Evolutionary conservation across 352 stramenopile species (phyloP).

Genomic region (Phytopythium vexans): DNA sequence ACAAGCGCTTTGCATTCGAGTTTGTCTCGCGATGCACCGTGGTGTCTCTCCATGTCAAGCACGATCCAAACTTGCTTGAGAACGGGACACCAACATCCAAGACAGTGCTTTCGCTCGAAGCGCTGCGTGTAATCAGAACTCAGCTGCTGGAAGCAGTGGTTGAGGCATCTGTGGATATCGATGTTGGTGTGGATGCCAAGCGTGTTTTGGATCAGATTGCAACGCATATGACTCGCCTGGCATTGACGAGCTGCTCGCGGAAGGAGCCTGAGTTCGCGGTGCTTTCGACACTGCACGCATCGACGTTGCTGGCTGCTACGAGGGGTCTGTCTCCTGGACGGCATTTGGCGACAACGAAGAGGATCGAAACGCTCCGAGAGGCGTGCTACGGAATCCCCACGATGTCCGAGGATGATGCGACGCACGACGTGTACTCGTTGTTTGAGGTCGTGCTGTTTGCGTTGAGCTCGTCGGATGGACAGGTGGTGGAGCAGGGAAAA

Average conservation of each 20-base stretch:
- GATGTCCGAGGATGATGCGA: constrained; percentile 45
- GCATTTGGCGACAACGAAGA: constrained; percentile 73
- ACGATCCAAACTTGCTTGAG: constrained; percentile 2
- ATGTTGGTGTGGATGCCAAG: constrained; percentile 57
- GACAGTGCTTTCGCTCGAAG: constrained; percentile 46
- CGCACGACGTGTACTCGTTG: constrained; percentile 67
- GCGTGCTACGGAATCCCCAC: constrained; percentile 66
- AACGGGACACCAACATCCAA: constrained; percentile 6
- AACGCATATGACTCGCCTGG: constrained; percentile 48
- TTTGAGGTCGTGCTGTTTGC: constrained; percentile 57
- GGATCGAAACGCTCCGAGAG: constrained; percentile 75
- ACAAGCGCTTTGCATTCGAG: constrained; percentile 74
- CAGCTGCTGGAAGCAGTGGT: constrained; percentile 64
- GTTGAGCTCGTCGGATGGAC: constrained; percentile 57
- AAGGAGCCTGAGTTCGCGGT: constrained; percentile 62
- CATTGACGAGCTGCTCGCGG: constrained; percentile 47
- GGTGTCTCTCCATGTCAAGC: constrained; percentile 50
- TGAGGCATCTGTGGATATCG: constrained; percentile 71
- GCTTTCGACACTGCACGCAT: constrained; percentile 67
- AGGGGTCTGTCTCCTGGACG: constrained; percentile 73
- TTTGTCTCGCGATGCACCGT: constrained; percentile 60
- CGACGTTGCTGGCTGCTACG: constrained; percentile 70
- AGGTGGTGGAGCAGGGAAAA: constrained; percentile 57
- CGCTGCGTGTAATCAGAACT: constrained; percentile 40
- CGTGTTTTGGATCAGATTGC: constrained; percentile 55